phyloP scores from a whole-genome alignment of 108 stramenopile genomes.

The Schizochytrium sp. region DNA sequence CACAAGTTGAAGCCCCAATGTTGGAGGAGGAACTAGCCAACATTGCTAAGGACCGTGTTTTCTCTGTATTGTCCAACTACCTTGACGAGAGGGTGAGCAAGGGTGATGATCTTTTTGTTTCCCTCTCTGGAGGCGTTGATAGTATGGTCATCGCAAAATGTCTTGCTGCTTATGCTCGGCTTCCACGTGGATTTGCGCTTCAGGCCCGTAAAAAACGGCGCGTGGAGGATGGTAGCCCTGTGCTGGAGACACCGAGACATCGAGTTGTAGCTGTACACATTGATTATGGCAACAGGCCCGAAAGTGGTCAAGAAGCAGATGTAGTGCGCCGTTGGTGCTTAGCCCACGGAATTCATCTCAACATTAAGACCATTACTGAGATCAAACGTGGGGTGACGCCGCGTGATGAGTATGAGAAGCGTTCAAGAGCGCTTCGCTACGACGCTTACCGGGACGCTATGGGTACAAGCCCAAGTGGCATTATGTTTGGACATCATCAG shows the following conservation, averaged over 20 bases:
- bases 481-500: slow-evolving; percentile 95
- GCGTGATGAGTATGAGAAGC: slow-evolving; percentile 91
- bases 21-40: not conserved
- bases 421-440: slow-evolving; percentile 87
- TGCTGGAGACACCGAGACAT: not conserved
- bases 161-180: slow-evolving; percentile 68
- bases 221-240: not conserved
- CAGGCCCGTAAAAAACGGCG: slow-evolving; percentile 30
- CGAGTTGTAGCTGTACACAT: slow-evolving; percentile 47
- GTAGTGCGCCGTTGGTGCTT: slow-evolving; percentile 85
- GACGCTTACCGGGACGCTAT: slow-evolving; percentile 81
- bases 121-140: slow-evolving; percentile 96
- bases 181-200: not conserved
- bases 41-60: not conserved
- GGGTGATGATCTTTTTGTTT: slow-evolving; percentile 77
- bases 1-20: not conserved
- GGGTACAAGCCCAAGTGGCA: slow-evolving; percentile 73
- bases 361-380: slow-evolving; percentile 81
- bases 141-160: slow-evolving; percentile 93
- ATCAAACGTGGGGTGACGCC: slow-evolving; percentile 91
- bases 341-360: slow-evolving; percentile 72
- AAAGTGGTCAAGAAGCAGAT: slow-evolving; percentile 87
- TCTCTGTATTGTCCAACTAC: not conserved
- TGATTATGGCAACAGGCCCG: slow-evolving; percentile 84
- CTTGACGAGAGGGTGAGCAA: slow-evolving; percentile 1